Evolutionary conservation across 352 stramenopile species (phyloP).

Genomic region (Globisporangium middletonii): DNA sequence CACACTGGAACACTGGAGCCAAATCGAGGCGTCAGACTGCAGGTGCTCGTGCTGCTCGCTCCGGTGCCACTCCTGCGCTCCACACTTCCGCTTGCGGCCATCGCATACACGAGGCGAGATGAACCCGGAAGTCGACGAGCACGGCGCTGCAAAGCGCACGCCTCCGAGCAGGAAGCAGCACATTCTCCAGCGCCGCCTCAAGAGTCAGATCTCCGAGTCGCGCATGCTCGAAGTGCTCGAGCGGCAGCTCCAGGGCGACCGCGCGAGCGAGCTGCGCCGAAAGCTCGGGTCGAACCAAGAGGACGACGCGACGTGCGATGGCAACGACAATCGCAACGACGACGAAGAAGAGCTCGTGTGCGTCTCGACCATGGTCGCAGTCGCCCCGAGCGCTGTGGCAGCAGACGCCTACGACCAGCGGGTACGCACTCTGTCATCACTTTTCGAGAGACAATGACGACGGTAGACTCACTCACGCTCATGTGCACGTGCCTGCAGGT

Average conservation of each 20-base stretch:
- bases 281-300: constrained; percentile 24
- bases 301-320: constrained; percentile 5
- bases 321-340: not conserved
- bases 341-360: constrained; percentile 60
- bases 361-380: constrained; percentile 62
- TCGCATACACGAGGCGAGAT: not conserved
- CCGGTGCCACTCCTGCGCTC: too few species aligned
- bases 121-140: constrained; percentile 13
- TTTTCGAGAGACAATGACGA: not conserved
- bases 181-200: constrained; percentile 46
- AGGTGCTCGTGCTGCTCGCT: too few species aligned
- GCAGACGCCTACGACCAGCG: constrained; percentile 22
- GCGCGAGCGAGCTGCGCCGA: constrained; percentile 11
- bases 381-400: constrained; percentile 12
- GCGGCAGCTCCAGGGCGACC: constrained; percentile 22
- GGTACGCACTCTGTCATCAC: constrained; percentile 10
- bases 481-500: constrained; percentile 9
- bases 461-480: not conserved
- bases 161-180: constrained; percentile 10
- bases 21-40: too few species aligned
- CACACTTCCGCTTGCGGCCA: too few species aligned
- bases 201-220: constrained; percentile 58
- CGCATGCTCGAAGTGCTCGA: constrained; percentile 67
- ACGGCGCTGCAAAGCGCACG: not conserved
- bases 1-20: too few species aligned